Evolutionary conservation across 2,329 filamentous ascomycete species (phyloP), one percentile per base, ranked within the genome.

Genomic region (Neoscytalidium dimidiatum): DNA sequence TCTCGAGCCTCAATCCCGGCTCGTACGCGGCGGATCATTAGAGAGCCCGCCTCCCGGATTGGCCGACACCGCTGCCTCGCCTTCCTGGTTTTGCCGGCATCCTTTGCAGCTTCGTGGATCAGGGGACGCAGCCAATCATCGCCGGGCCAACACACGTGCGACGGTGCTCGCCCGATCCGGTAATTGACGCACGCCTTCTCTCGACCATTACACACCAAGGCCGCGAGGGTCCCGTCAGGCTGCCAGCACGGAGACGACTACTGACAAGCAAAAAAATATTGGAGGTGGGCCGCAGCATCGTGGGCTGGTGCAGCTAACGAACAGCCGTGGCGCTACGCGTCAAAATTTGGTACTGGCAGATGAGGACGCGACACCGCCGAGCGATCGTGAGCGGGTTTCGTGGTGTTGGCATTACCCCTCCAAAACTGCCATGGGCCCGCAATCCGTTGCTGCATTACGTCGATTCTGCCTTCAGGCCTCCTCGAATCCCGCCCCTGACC

Each of bases 341-440:
- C 28, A 53, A 17, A 7, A 0, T 43, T 57, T 43, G 52, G 33
- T 41, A 33, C 33, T 26, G 33, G n/a, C 14, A 26, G 51, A 35
- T 23, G 52, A 41, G 5, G 52, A 41, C 19, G 9, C 29, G 21
- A 4, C 23, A 28, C 46, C 26, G 46, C 29, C 23, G 11, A n/a
- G 26, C 53, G n/a, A 58, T 58, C 53, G 53, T 43, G 53, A 58
- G 53, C 53, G 53, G 33, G 21, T 58, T 57, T 31, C 33, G n/a
- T 58, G 56, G 56, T 60, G 56, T 60, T 60, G 56, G 56, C 41
- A 60, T 60, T 60, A 44, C 56, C 56, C 38, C 56, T 60, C 28
- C 41, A 35, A 52, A 31, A 31, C 49, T 52, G 6, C 11, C 13
- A 13, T 5, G 41, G 38, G 31, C 46, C 56, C 56, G 56, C 56